Evolutionary conservation across 495 filamentous ascomycete species (phyloP).

Genomic region (Parathielavia hyrcaniae): DNA sequence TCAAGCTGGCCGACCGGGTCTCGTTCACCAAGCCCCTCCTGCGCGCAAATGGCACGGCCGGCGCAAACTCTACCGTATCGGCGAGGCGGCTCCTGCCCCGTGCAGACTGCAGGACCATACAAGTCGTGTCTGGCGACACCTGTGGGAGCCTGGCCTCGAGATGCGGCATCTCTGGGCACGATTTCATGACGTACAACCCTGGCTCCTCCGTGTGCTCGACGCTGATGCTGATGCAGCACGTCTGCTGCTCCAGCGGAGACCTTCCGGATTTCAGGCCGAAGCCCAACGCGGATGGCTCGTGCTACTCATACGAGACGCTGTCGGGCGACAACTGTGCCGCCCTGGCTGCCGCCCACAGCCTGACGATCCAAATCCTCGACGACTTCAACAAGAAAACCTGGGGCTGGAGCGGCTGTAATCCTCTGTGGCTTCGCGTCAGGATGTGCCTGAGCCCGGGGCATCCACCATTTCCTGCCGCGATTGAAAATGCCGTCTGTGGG

Average conservation of each 20-base stretch:
- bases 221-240: background rate
- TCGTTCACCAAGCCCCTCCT: constrained; percentile 18
- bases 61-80: background rate
- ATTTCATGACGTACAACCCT: background rate
- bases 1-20: constrained; percentile 20
- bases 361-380: constrained; percentile 35
- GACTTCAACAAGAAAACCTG: constrained; percentile 43
- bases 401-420: constrained; percentile 45
- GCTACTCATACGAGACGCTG: constrained; percentile 32
- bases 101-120: constrained; percentile 22
- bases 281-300: constrained; percentile 42
- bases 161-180: no score
- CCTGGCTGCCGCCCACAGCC: constrained; percentile 27
- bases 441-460: constrained; percentile 48
- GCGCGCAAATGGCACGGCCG: background rate
- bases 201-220: background rate
- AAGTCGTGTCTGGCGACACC: no score
- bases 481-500: constrained; percentile 41
- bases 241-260: constrained; percentile 44
- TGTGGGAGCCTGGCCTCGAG: no score
- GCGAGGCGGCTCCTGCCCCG: background rate
- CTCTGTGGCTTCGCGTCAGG: constrained; percentile 20
- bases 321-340: constrained; percentile 33
- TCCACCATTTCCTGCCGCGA: constrained; percentile 41
- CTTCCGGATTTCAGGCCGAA: constrained; percentile 38